Evolutionary conservation across 192 early-diverging fungal species (phyloP).

Genomic region (Helicostylum pulchrum): DNA sequence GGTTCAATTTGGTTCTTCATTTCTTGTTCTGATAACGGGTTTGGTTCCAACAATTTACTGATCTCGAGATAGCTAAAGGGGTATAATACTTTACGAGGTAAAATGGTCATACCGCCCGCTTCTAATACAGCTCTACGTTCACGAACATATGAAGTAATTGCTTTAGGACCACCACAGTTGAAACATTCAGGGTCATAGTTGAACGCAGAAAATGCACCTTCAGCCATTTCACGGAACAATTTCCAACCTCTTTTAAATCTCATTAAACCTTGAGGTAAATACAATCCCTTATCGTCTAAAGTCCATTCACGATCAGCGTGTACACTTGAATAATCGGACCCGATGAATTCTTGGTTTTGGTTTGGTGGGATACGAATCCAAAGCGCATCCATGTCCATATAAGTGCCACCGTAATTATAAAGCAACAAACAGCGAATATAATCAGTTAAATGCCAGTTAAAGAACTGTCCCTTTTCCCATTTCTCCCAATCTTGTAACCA

Average conservation of each 20-base stretch:
- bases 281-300: conserved; percentile 47
- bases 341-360: conserved; percentile 51
- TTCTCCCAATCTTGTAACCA: conserved; percentile 53
- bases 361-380: conserved; percentile 55
- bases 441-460: conserved; percentile 53
- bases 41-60: conserved; percentile 31
- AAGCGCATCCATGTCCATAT: conserved; percentile 64
- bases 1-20: conserved; percentile 33
- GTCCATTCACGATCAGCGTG: conserved; percentile 48
- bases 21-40: conserved; percentile 39
- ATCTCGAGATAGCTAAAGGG: conserved; percentile 51
- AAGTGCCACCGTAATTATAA: conserved; percentile 60
- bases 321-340: conserved; percentile 48
- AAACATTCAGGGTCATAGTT: conserved; percentile 53
- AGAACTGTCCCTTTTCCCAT: conserved; percentile 49
- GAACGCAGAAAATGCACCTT: conserved; percentile 43
- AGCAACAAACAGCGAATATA: conserved; percentile 49
- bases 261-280: conserved; percentile 56
- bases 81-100: conserved; percentile 46
- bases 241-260: conserved; percentile 53
- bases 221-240: conserved; percentile 53
- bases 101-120: conserved; percentile 40
- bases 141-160: conserved; percentile 54
- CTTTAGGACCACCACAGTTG: conserved; percentile 57
- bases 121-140: conserved; percentile 40